Percentiles rank a stretch among this genome's conserved stretches.
Evolutionary conservation across 208 protist species (phyloP).

Genomic region (Trypanosoma cruzi): DNA sequence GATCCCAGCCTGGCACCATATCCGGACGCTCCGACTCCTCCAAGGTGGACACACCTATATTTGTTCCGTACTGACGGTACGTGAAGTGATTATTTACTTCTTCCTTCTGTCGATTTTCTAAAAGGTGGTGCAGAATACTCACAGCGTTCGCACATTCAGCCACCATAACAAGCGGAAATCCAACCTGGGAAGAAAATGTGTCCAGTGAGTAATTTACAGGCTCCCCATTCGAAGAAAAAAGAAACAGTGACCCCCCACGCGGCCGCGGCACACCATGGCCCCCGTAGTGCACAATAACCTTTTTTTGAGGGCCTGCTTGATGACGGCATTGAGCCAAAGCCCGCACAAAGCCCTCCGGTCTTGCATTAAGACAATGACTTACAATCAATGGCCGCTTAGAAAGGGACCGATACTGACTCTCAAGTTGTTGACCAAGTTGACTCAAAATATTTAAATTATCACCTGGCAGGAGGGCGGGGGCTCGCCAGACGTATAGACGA

Average conservation of each 20-base stretch:
- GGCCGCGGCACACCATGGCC: slow-evolving; percentile 68
- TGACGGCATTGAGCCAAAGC: slow-evolving; percentile 63
- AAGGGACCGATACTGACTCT: slow-evolving; percentile 72
- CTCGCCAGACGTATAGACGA: slow-evolving; percentile 78
- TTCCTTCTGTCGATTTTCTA: slow-evolving; percentile 60
- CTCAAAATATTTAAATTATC: slow-evolving; percentile 50
- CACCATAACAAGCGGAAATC: slow-evolving; percentile 82
- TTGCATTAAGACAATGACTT: slow-evolving; percentile 53
- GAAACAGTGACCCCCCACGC: slow-evolving; percentile 47
- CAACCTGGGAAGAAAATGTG: slow-evolving; percentile 55
- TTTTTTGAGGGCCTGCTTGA: slow-evolving; percentile 50
- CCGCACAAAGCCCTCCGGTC: slow-evolving; percentile 55
- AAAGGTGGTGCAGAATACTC: slow-evolving; percentile 61
- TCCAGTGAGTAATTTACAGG: slow-evolving; percentile 42
- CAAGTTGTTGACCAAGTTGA: slow-evolving; percentile 60
- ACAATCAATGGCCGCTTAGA: slow-evolving; percentile 61
- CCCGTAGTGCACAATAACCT: slow-evolving; percentile 87
- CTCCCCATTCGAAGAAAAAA: slow-evolving; percentile 34
- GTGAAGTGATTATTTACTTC: slow-evolving; percentile 44
- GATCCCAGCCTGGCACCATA: slow-evolving; percentile 1
- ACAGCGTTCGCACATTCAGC: slow-evolving; percentile 83
- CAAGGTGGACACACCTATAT: slow-evolving; percentile 21
- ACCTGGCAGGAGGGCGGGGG: slow-evolving; percentile 60
- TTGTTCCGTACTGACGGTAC: slow-evolving; percentile 12
- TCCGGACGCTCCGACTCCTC: slow-evolving; percentile 24